These are phyloP conservation scores for Helianthus tuberosus DNA, from an alignment of 129 eudicot species.

Conservation along the genomic window DNA sequence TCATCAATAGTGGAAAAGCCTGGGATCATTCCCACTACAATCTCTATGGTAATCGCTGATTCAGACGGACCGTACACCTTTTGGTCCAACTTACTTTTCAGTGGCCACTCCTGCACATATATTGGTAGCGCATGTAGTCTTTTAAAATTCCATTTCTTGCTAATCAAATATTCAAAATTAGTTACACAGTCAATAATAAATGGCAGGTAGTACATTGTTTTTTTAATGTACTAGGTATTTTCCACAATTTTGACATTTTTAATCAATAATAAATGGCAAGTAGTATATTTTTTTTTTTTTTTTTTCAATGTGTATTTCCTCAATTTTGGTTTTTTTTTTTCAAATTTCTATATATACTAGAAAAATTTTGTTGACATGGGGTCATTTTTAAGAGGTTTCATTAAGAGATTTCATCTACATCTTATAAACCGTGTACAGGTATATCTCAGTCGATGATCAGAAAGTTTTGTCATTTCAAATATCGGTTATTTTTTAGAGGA, in stretches of 20 bases:
- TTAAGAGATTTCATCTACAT: too few species aligned
- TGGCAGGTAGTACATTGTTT: too few species aligned
- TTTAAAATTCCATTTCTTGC: too few species aligned
- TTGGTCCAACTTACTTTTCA: conserved; percentile 69
- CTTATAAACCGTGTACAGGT: too few species aligned
- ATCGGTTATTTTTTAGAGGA: too few species aligned
- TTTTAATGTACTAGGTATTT: background rate
- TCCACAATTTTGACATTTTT: too few species aligned
- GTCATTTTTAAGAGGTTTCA: too few species aligned
- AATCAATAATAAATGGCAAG: background rate
- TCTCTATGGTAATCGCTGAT: conserved; percentile 65
- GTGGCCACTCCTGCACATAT: conserved; percentile 71
- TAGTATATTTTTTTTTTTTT: background rate
- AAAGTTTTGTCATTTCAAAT: too few species aligned
- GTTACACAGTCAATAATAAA: background rate
- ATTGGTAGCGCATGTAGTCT: background rate
- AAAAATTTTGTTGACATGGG: too few species aligned
- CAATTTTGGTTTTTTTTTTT: background rate
- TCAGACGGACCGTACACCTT: conserved; percentile 64
- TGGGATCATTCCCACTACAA: conserved; percentile 46
- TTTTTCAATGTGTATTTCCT: background rate
- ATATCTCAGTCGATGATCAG: too few species aligned
- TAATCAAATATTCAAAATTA: background rate
- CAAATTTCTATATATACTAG: too few species aligned
- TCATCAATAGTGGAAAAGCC: conserved; percentile 49